phyloP scores from a whole-genome alignment of 768 basidiomycete species.

The Ramaria rubella region DNA sequence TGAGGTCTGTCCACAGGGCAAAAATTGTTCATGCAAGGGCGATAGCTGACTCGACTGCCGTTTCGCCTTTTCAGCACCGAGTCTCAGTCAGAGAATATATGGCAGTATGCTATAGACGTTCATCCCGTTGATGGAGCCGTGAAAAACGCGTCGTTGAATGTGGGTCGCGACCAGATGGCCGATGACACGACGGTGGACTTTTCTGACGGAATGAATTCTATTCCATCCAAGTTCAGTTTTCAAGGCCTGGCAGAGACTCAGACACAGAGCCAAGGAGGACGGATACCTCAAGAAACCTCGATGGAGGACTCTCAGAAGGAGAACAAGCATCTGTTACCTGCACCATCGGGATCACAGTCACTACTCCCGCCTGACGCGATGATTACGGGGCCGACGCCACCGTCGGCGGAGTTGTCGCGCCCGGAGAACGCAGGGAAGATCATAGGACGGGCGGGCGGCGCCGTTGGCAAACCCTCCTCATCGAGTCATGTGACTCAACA shows the following conservation, averaged over 20 bases:
- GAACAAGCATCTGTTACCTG: background rate
- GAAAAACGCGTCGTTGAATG: slow-evolving; percentile 9
- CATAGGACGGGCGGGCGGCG: background rate
- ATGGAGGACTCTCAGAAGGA: background rate
- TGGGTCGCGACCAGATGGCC: background rate
- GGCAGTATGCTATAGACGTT: background rate
- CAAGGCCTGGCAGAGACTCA: slow-evolving; percentile 8
- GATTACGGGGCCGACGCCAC: background rate
- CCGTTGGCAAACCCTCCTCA: background rate
- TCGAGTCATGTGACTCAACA: slow-evolving; percentile 8
- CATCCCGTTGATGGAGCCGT: slow-evolving; percentile 3
- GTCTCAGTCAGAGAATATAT: background rate
- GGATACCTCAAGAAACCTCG: background rate
- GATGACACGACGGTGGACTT: background rate
- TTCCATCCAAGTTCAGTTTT: background rate
- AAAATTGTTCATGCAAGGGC: background rate
- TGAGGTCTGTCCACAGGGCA: background rate
- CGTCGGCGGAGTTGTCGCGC: background rate
- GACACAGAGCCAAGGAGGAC: background rate
- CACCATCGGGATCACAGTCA: background rate
- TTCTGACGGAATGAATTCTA: background rate
- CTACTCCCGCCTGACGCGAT: background rate
- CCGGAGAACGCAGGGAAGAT: background rate
- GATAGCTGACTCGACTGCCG: background rate
- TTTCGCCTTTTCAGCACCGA: background rate